Base-by-base conservation (phyloP, 139 green algal species). In the Cymbomonas tetramitiformis region DNA sequence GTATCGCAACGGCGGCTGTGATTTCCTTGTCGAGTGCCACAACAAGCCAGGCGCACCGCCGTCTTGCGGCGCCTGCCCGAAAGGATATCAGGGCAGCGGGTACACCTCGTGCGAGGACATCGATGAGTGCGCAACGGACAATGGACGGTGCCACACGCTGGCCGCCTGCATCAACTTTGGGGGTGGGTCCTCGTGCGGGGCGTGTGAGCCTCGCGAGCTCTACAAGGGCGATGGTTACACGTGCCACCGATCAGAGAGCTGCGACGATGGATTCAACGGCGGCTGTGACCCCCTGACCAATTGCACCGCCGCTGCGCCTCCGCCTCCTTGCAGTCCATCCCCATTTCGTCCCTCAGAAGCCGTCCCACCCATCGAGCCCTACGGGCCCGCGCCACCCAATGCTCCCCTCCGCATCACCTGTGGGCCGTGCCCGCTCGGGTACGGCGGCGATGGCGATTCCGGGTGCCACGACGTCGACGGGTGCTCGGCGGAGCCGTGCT, bases 61-160 rank as follows among this genome's bases (percentile, higher is more conserved):
- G n/a, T n/a, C n/a, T n/a, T n/a, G n/a, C n/a, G n/a, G n/a, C n/a
- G n/a, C n/a, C n/a, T n/a, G n/a, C n/a, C n/a, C n/a, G n/a, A n/a
- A n/a, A n/a, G n/a, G n/a, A n/a, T n/a, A n/a, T n/a, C n/a, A n/a
- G n/a, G n/a, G n/a, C n/a, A n/a, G n/a, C n/a, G n/a, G n/a, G n/a
- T n/a, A n/a, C n/a, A n/a, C n/a, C n/a, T n/a, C n/a, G n/a, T n/a
- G n/a, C n/a, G n/a, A n/a, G n/a, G n/a, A n/a, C n/a, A n/a, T n/a
- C n/a, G n/a, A n/a, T n/a, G n/a, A 58, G 12, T 58, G 51, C 51
- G 8, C 28, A 6, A 47, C 15, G 30, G 30, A 46, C 51, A 58
- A 58, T 21, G 51, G 51, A 5, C 31, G 51, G 10, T 58, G 51
- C 30, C 31, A 50, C 21, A 5, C 8, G 5, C 9, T 7, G 25